Percentiles rank a stretch among this genome's conserved stretches.
Evolutionary conservation across 305 asterid species (phyloP).

Genomic region (Fraxinus baroniana): DNA sequence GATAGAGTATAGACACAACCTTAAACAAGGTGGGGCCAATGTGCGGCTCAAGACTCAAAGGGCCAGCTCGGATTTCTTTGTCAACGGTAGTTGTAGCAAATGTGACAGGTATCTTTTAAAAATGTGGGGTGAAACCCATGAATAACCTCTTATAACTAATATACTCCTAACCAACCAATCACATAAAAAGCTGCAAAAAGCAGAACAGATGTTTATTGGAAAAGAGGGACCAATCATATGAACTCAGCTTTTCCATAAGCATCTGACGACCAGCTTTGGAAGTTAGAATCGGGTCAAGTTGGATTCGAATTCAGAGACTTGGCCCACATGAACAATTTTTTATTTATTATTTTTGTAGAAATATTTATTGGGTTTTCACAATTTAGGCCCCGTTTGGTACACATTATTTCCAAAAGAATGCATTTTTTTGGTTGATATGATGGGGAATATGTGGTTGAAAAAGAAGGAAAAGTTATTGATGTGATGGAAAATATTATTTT

Average conservation of each 20-base stretch:
- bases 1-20: slow-evolving; percentile 80
- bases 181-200: not conserved
- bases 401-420: no score
- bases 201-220: not conserved
- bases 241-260: not conserved
- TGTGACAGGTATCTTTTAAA: slow-evolving; percentile 57
- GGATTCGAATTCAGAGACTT: not conserved
- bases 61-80: slow-evolving; percentile 40
- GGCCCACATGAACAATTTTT: not conserved
- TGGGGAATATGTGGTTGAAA: no score
- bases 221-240: not conserved
- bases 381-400: no score
- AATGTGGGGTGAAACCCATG: slow-evolving; percentile 85
- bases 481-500: no score
- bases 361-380: not conserved
- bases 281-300: not conserved
- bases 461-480: no score
- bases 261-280: not conserved
- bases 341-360: not conserved
- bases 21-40: slow-evolving; percentile 36
- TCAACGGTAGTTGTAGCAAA: slow-evolving; percentile 40
- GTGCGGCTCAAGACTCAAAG: slow-evolving; percentile 34
- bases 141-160: slow-evolving; percentile 26
- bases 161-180: not conserved
- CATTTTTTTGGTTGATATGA: no score